Evolutionary conservation across 371 early-diverging fungal genomes (phyloP).

Genomic region (Syncephalastrum racemosum): DNA sequence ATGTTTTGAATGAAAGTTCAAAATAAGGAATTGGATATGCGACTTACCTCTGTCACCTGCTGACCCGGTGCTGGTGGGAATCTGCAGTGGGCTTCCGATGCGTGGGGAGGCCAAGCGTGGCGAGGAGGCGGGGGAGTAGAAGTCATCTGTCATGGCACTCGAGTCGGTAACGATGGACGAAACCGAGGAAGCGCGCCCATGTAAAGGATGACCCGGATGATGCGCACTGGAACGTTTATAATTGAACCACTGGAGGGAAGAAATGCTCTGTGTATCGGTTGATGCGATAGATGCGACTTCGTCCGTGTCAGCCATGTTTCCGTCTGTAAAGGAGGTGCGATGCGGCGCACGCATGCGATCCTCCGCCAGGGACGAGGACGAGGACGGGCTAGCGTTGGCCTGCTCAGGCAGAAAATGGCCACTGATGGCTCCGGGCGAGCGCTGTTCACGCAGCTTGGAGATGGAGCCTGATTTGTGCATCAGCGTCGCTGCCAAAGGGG

Average conservation of each 20-base stretch:
- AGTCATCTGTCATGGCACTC: conserved; percentile 20
- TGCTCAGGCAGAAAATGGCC: not conserved
- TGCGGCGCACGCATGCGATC: conserved; percentile 7
- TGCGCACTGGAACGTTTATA: conserved; percentile 6
- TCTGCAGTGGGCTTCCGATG: conserved; percentile 22
- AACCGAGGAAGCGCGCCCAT: conserved; percentile 23
- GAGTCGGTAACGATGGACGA: conserved; percentile 27
- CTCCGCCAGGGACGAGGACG: conserved; percentile 12
- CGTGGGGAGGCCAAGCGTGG: conserved; percentile 21
- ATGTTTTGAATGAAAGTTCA: too few species aligned
- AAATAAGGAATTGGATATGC: too few species aligned
- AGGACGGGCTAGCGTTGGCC: not conserved
- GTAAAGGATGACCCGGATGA: conserved; percentile 8
- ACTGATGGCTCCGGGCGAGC: conserved; percentile 1
- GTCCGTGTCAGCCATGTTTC: conserved; percentile 14
- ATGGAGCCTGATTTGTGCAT: conserved; percentile 31
- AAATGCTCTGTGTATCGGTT: conserved; percentile 17
- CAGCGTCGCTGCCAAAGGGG: not conserved
- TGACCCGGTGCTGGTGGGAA: conserved; percentile 3
- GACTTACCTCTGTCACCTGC: conserved; percentile 9
- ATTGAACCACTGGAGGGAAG: conserved; percentile 17
- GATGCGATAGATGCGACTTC: conserved; percentile 18
- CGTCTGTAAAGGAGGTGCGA: conserved; percentile 13
- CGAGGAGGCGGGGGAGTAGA: conserved; percentile 21
- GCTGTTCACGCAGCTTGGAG: conserved; percentile 21